Evolutionary conservation across 2,329 filamentous ascomycete species (phyloP).

Genomic region (Colletotrichum sp.): DNA sequence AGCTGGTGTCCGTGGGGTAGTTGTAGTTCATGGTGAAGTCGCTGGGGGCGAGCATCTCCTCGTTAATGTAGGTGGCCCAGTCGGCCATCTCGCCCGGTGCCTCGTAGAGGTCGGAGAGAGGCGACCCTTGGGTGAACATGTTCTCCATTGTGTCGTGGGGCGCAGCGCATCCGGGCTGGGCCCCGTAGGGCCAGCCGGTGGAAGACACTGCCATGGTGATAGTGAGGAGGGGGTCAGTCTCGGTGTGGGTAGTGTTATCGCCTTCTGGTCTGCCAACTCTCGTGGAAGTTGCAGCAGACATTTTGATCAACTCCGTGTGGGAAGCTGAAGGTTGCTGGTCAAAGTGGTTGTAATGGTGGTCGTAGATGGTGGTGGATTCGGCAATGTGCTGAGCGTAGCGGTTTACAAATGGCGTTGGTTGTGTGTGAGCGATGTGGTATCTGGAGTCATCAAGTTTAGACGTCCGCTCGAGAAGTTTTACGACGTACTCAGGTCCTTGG

Average conservation of each 20-base stretch:
- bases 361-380: conserved; percentile 9
- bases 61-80: conserved; percentile 13
- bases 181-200: conserved; percentile 6
- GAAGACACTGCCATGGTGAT: conserved; percentile 11
- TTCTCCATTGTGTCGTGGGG: conserved; percentile 9
- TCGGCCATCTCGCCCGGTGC: background rate
- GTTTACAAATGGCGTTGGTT: conserved; percentile 17
- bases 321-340: conserved; percentile 3
- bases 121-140: background rate
- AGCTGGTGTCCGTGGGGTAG: background rate
- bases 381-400: conserved; percentile 10
- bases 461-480: conserved; percentile 23
- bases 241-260: background rate
- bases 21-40: background rate
- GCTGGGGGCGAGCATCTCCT: conserved; percentile 10
- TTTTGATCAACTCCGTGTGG: background rate
- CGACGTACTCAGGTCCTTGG: conserved; percentile 24
- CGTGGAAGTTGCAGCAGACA: background rate
- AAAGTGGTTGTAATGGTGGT: background rate
- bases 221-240: background rate
- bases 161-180: conserved; percentile 10
- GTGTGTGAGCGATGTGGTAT: conserved; percentile 7
- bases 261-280: conserved; percentile 1
- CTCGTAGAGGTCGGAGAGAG: conserved; percentile 15
- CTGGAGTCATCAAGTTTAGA: conserved; percentile 19